Base-by-base conservation (phyloP, 768 basidiomycete genomes). In the Leccinellum albellum region DNA sequence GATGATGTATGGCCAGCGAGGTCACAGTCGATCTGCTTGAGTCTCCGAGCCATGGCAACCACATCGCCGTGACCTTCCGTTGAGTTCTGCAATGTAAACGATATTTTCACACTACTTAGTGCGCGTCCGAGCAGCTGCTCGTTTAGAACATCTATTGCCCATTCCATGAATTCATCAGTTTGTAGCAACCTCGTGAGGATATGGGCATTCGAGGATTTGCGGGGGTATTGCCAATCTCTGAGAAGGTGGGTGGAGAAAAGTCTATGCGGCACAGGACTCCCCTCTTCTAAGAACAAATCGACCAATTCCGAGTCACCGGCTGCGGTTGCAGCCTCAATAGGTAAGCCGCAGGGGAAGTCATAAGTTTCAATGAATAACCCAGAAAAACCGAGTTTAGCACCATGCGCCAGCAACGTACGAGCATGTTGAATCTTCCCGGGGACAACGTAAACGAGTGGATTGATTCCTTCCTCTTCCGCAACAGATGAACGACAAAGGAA, bases 91-190 rank as follows among this genome's bases (percentile, higher is more conserved):
- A n/a, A n/a, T 37, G 2, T n/a, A 4, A 17, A 5, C 20, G 5
- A 3, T 0, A 10, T 20, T 42, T 3, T 5, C 13, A 32, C 1
- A 32, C 2, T 23, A 8, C 14, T 3, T 15, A 23, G 21, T 3
- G 13, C 0, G 6, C 9, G 23, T 45, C 14, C 4, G 6, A 21
- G 3, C 2, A 0, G n/a, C n/a, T 1, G 12, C 40, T 0, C 5
- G 7, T 45, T 23, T 13, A 14, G 21, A 15, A 45, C 14, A 45
- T 45, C 20, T 8, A 8, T 45, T 45, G 0, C 23, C 44, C 44
- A 45, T 7, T 45, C 44, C 0, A 20, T 12, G 40, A 42, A 44
- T 44, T 44, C 21, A 15, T 44, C 44, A 3, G 44, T 14, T 23
- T 44, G 44, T 7, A 44, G 21, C 44, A 44, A 44, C 13, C 44